These are phyloP conservation scores for Farysia itapuensis DNA, from an alignment of 1,284 basidiomycete genomes.

Conservation along the genomic window DNA sequence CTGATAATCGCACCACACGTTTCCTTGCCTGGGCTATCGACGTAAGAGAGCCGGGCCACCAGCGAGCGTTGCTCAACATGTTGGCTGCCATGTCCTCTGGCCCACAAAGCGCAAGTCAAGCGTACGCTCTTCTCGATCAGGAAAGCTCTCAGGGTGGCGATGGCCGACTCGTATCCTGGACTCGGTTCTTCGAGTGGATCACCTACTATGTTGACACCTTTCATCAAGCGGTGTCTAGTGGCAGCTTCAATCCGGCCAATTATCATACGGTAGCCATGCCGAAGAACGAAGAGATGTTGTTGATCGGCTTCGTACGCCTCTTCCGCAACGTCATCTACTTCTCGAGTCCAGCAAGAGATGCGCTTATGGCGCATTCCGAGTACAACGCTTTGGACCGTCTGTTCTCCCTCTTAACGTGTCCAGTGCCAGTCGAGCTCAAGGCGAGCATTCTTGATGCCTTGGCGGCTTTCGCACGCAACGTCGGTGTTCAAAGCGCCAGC, in stretches of 20 bases:
- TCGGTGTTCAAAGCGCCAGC: conserved; percentile 4
- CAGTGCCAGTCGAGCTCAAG: conserved; percentile 80
- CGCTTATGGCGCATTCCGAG: conserved; percentile 75
- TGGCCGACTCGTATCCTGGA: conserved; percentile 53
- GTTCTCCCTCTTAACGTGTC: conserved; percentile 60
- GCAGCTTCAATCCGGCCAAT: conserved; percentile 27
- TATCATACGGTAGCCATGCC: conserved; percentile 63
- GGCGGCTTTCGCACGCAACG: conserved; percentile 69
- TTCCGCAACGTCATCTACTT: conserved; percentile 76
- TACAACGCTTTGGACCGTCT: conserved; percentile 74
- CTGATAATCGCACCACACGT: conserved; percentile 62
- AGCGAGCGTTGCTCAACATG: conserved; percentile 57
- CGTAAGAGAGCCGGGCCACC: conserved; percentile 53
- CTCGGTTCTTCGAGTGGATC: conserved; percentile 57
- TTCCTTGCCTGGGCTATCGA: conserved; percentile 59
- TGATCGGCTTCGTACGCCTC: conserved; percentile 78
- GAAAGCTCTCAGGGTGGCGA: conserved; percentile 32
- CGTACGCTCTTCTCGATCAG: conserved; percentile 49
- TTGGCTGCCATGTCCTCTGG: conserved; percentile 53
- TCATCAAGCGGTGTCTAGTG: conserved; percentile 30
- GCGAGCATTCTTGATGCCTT: conserved; percentile 81
- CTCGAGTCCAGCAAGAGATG: conserved; percentile 76
- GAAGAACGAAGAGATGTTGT: conserved; percentile 75
- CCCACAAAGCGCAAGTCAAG: conserved; percentile 53
- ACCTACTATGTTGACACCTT: conserved; percentile 55